Base-by-base conservation (phyloP, 2,329 filamentous ascomycete species). In the Byssochlamys sp. region DNA sequence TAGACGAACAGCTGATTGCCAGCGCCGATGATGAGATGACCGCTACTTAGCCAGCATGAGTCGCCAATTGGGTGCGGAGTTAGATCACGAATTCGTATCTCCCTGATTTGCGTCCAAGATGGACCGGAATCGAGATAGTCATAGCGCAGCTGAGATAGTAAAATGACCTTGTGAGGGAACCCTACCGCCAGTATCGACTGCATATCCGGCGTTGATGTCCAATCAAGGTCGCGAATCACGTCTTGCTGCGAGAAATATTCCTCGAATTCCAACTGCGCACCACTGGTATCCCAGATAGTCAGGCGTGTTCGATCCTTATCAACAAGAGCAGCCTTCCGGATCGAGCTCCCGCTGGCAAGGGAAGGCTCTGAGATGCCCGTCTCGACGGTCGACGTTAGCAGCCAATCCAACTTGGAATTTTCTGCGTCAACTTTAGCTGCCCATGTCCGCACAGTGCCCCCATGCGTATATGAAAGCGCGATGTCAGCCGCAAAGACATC, bases 161-260 rank as follows among this genome's bases (percentile, higher is more conserved):
- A 79, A 29, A 95, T 75, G 4, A 96, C 87, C 57, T 88, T 84
- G 62, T 91, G 89, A n/a, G 87, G 86, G 67, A 96, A 96, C 0
- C 91, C 91, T n/a, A 96, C 89, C 0, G 91, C 90, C 24, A 96
- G 78, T 57, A 96, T 91, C 1, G 89, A 92, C 67, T 96, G 90
- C 53, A 85, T 85, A 69, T 95, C 90, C 0, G 90, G 90, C 0
- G 91, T 96, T 2, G 89, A 92, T 0, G 91, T 92, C 92, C 92
- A 96, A 71, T 96, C 91, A 11, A 96, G 81, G 71, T 96, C 91
- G 61, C 87, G 85, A 48, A 96, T 90, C 4, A 81, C 82, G 65
- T 94, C 88, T 59, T 87, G 81, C 11, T 81, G 80, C 62, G 87
- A 81, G 62, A 91, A 94, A 29, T 84, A 81, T 65, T 92, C 84